phyloP scores from a whole-genome alignment of 805 yeast genomes.

The Jamesozyma spencerorum region DNA sequence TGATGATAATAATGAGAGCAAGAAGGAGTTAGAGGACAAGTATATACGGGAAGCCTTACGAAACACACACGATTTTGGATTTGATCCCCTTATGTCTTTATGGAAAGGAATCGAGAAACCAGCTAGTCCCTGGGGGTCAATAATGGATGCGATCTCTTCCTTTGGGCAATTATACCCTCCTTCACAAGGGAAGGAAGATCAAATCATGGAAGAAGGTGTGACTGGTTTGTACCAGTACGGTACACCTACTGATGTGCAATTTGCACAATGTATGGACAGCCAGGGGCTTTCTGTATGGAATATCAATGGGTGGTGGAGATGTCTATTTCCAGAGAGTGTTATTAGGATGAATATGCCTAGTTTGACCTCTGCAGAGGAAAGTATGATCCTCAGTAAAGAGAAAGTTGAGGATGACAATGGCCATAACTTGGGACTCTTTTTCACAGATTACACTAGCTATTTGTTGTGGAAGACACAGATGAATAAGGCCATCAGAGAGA shows the following conservation, averaged over 20 bases:
- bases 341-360: constrained; percentile 25
- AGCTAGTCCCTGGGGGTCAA: background rate
- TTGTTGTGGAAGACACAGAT: constrained; percentile 59
- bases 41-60: background rate
- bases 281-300: constrained; percentile 81
- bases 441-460: constrained; percentile 53
- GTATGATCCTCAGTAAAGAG: constrained; percentile 43
- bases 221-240: constrained; percentile 45
- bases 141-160: background rate
- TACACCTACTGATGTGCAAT: constrained; percentile 47
- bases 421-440: constrained; percentile 50
- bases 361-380: constrained; percentile 21
- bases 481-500: constrained; percentile 36
- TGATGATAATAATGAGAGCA: constrained; percentile 1
- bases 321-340: constrained; percentile 59
- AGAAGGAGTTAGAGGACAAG: constrained; percentile 1
- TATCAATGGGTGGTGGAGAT: constrained; percentile 77
- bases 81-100: background rate
- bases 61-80: background rate
- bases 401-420: constrained; percentile 40
- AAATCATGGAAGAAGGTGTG: constrained; percentile 11
- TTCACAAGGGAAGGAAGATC: background rate
- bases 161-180: background rate
- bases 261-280: constrained; percentile 50
- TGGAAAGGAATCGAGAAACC: background rate